Percentiles rank a stretch among this genome's conserved stretches.
Evolutionary conservation across 2,329 filamentous ascomycete genomes (phyloP).

Genomic region (Pseudogymnoascus destructans): DNA sequence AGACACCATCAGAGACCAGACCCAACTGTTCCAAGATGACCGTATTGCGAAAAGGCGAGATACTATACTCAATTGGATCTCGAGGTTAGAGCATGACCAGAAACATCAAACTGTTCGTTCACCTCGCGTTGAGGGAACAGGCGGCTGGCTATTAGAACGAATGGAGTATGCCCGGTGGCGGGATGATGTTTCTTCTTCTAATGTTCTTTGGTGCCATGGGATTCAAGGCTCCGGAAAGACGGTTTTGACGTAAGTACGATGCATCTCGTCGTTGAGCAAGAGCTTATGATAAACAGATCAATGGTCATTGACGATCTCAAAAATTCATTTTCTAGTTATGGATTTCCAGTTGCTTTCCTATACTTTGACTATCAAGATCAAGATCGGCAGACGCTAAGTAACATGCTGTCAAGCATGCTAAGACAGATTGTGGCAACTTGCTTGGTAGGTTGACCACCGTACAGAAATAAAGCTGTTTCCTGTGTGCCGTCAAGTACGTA

Average conservation of each 20-base stretch:
- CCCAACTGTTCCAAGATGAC: not conserved
- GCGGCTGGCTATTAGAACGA: slow-evolving; percentile 16
- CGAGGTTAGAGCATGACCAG: not conserved
- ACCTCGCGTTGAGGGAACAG: slow-evolving; percentile 15
- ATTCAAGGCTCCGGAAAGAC: slow-evolving; percentile 21
- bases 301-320: not conserved
- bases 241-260: slow-evolving; percentile 15
- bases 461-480: too few species aligned
- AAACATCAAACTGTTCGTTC: slow-evolving; percentile 9
- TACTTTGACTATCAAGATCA: slow-evolving; percentile 26
- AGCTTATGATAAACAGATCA: not conserved
- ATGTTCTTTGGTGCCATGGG: slow-evolving; percentile 18
- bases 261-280: not conserved
- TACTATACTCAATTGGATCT: not conserved
- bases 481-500: too few species aligned
- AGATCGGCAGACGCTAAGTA: slow-evolving; percentile 16
- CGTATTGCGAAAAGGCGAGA: not conserved
- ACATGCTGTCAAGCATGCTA: slow-evolving; percentile 20
- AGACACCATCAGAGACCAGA: not conserved
- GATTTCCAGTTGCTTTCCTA: slow-evolving; percentile 18
- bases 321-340: not conserved
- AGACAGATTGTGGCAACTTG: slow-evolving; percentile 21
- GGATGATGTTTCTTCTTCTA: not conserved
- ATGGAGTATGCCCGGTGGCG: not conserved
- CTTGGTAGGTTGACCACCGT: too few species aligned